phyloP scores from a whole-genome alignment of 139 green algal genomes.

The Haematococcus sp. region DNA sequence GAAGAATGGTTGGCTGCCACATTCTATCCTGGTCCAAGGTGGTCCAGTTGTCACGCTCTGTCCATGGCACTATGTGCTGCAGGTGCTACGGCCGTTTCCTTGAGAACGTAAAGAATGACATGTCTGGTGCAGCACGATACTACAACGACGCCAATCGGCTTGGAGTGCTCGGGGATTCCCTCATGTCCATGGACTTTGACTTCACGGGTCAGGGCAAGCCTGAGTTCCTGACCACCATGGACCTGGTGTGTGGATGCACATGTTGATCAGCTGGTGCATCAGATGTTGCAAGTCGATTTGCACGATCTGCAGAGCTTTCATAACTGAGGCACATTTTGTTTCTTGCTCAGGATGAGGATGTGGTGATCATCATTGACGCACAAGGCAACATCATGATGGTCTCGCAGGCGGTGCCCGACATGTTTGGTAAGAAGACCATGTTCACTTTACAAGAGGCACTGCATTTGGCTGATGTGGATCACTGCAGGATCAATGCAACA shows the following conservation, averaged over 20 bases:
- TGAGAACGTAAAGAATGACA: slow-evolving; percentile 35
- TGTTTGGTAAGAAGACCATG: slow-evolving; percentile 17
- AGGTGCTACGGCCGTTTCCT: slow-evolving; percentile 36
- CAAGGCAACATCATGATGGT: slow-evolving; percentile 28
- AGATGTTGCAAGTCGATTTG: too few relatives aligned
- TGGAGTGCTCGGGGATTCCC: not conserved
- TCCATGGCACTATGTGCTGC: too few relatives aligned
- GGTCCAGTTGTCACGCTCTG: too few relatives aligned
- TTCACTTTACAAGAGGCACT: too few relatives aligned
- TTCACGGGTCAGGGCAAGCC: slow-evolving; percentile 9
- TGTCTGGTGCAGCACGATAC: not conserved
- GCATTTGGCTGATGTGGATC: too few relatives aligned
- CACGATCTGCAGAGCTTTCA: too few relatives aligned
- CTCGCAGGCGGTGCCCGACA: slow-evolving; percentile 11
- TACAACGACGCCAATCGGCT: slow-evolving; percentile 20
- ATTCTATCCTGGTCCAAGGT: too few relatives aligned
- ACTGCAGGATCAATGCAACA: too few relatives aligned
- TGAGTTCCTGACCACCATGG: slow-evolving; percentile 34
- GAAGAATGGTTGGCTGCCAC: too few relatives aligned
- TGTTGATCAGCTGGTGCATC: too few relatives aligned
- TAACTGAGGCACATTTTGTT: too few relatives aligned
- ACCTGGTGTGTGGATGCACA: slow-evolving; percentile 12
- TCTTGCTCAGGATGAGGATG: slow-evolving; percentile 17
- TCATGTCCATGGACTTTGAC: slow-evolving; percentile 19
- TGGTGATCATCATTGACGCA: slow-evolving; percentile 27